phyloP scores from a whole-genome alignment of 768 basidiomycete species.

The Phanerochaete sordida region DNA sequence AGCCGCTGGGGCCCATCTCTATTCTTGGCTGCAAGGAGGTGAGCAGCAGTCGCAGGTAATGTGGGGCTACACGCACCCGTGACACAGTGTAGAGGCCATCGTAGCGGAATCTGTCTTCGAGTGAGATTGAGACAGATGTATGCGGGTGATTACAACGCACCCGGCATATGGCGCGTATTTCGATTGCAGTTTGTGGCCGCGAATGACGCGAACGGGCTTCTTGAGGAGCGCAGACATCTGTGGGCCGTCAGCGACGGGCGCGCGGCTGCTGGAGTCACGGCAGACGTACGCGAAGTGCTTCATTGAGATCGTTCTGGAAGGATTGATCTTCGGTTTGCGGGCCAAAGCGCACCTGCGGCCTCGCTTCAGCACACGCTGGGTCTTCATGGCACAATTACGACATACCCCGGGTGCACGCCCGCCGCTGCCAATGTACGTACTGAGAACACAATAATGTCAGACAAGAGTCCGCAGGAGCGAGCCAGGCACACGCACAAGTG shows the following conservation, averaged over 20 bases:
- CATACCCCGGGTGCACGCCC: slow-evolving; percentile 8
- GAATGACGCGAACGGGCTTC: slow-evolving; percentile 9
- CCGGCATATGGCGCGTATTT: slow-evolving; percentile 3
- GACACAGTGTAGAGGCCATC: neutral
- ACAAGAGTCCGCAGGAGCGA: neutral
- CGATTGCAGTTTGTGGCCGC: neutral
- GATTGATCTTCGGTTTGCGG: slow-evolving; percentile 3
- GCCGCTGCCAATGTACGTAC: slow-evolving; percentile 10
- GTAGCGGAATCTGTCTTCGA: neutral
- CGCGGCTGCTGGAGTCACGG: too few relatives aligned
- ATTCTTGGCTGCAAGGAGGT: neutral
- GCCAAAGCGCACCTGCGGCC: slow-evolving; percentile 1
- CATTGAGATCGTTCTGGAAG: slow-evolving; percentile 7
- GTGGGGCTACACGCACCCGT: neutral
- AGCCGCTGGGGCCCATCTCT: neutral
- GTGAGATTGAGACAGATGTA: neutral
- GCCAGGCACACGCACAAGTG: slow-evolving; percentile 4
- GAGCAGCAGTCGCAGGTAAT: too few relatives aligned
- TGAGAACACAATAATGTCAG: neutral
- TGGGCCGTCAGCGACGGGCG: neutral
- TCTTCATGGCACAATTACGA: neutral
- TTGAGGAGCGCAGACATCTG: slow-evolving; percentile 3
- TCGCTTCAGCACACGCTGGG: neutral
- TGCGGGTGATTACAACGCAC: neutral
- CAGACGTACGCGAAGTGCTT: neutral